These are phyloP conservation scores for Penicillium silybi DNA, from an alignment of 495 filamentous ascomycete genomes.

Conservation along the genomic window DNA sequence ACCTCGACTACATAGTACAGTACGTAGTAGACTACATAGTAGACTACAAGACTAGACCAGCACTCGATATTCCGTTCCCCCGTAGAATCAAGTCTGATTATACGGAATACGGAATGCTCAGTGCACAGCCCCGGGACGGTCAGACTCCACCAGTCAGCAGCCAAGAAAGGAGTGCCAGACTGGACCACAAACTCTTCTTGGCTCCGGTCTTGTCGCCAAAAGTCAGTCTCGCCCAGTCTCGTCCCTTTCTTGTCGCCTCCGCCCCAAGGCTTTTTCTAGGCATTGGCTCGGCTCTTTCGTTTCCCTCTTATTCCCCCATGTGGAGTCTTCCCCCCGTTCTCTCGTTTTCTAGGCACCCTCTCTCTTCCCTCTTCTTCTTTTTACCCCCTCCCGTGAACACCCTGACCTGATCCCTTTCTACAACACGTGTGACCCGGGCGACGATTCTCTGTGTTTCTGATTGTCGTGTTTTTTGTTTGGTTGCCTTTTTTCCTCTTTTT, in stretches of 20 bases:
- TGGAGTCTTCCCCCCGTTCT: conserved; percentile 11
- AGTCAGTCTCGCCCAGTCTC: conserved; percentile 15
- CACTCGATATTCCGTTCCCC: too few relatives aligned
- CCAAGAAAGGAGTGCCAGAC: not conserved
- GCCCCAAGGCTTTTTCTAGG: conserved; percentile 38
- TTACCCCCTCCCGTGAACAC: not conserved
- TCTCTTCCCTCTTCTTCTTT: conserved; percentile 1
- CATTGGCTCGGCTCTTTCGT: conserved; percentile 38
- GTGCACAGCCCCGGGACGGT: conserved; percentile 20
- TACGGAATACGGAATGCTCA: conserved; percentile 7
- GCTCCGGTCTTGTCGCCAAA: conserved; percentile 5
- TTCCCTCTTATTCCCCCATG: conserved; percentile 22
- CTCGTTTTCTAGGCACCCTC: conserved; percentile 7
- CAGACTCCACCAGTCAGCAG: conserved; percentile 14
- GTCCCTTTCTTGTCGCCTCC: conserved; percentile 30
- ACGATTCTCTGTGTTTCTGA: not conserved
- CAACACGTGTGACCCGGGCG: not conserved
- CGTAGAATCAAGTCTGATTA: too few relatives aligned
- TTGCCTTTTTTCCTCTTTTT: not conserved
- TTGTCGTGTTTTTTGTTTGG: not conserved
- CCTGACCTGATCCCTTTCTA: not conserved
- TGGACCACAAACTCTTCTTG: not conserved
- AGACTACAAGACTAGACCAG: too few relatives aligned
- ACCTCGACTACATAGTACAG: not conserved
- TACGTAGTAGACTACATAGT: too few relatives aligned